phyloP scores from a whole-genome alignment of 352 stramenopile species.

The Paralagenidium karlingii region DNA sequence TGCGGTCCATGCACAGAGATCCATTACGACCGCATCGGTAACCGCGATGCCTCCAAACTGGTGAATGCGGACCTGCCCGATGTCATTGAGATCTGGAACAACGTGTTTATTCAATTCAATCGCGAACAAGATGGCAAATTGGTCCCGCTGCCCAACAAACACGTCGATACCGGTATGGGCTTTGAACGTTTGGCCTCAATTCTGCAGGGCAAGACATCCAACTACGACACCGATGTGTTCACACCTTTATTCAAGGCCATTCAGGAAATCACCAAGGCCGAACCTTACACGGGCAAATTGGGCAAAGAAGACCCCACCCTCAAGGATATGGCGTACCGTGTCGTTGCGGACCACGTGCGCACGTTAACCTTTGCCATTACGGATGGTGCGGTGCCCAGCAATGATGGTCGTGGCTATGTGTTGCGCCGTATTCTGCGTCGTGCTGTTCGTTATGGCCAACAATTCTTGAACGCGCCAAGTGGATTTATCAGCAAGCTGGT shows the following conservation, averaged over 20 bases:
- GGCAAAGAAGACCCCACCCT: slow-evolving; percentile 83
- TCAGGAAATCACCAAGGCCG: slow-evolving; percentile 62
- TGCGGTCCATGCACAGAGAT: slow-evolving; percentile 99
- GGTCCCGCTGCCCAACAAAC: slow-evolving; percentile 86
- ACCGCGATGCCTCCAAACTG: slow-evolving; percentile 82
- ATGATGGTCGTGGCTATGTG: slow-evolving; percentile 97
- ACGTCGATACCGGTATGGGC: slow-evolving; percentile 99
- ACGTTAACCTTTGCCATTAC: slow-evolving; percentile 97
- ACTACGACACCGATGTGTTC: slow-evolving; percentile 99
- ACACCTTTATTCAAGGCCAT: slow-evolving; percentile 92
- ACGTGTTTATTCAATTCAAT: slow-evolving; percentile 99
- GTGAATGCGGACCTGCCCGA: slow-evolving; percentile 97
- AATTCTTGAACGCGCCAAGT: slow-evolving; percentile 92
- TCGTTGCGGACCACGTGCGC: slow-evolving; percentile 97
- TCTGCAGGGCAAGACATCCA: slow-evolving; percentile 88
- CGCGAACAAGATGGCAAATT: slow-evolving; percentile 85
- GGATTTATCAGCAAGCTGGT: slow-evolving; percentile 95
- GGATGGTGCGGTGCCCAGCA: slow-evolving; percentile 94
- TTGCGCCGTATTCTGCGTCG: slow-evolving; percentile 95
- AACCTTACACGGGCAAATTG: slow-evolving; percentile 71
- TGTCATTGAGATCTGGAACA: slow-evolving; percentile 99
- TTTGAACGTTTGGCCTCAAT: slow-evolving; percentile 92
- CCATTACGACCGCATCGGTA: slow-evolving; percentile 98
- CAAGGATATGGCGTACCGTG: slow-evolving; percentile 87
- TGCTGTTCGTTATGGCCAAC: slow-evolving; percentile 95